Evolutionary conservation across 2,329 filamentous ascomycete species (phyloP).

Genomic region (Botrytis elliptica): DNA sequence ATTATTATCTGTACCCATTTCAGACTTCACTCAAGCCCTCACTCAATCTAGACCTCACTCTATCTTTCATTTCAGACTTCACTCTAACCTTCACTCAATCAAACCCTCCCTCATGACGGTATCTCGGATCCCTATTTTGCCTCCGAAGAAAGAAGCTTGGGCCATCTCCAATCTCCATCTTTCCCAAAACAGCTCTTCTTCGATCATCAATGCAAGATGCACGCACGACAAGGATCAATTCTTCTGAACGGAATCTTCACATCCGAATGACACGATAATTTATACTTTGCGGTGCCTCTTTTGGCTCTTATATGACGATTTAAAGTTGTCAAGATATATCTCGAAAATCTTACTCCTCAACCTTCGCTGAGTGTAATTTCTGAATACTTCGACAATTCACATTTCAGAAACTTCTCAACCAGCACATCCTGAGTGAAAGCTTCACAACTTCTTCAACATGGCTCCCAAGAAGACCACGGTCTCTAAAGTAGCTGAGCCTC

Average conservation of each 20-base stretch:
- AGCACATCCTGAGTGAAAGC: not conserved
- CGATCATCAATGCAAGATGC: not conserved
- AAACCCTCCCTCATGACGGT: not conserved
- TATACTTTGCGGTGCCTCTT: not conserved
- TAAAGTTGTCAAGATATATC: not conserved
- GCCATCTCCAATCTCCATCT: not conserved
- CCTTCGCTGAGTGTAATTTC: not conserved
- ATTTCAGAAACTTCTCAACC: not conserved
- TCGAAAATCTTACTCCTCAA: not conserved
- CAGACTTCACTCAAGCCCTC: not conserved
- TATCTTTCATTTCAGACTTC: not conserved
- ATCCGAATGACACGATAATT: conserved; percentile 7
- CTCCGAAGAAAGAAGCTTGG: not conserved
- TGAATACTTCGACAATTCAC: not conserved
- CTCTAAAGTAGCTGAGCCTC: conserved; percentile 31
- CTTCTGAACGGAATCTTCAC: not conserved
- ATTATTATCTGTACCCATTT: not conserved
- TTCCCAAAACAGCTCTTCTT: not conserved
- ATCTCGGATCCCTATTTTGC: not conserved
- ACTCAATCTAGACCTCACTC: not conserved
- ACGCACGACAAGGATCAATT: conserved; percentile 10
- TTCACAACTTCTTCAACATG: conserved; percentile 27
- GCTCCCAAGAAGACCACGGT: conserved; percentile 28
- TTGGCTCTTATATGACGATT: not conserved
- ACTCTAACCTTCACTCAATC: not conserved